Base-by-base conservation (phyloP, 1,284 basidiomycete species). In the Fereydounia khargensis region DNA sequence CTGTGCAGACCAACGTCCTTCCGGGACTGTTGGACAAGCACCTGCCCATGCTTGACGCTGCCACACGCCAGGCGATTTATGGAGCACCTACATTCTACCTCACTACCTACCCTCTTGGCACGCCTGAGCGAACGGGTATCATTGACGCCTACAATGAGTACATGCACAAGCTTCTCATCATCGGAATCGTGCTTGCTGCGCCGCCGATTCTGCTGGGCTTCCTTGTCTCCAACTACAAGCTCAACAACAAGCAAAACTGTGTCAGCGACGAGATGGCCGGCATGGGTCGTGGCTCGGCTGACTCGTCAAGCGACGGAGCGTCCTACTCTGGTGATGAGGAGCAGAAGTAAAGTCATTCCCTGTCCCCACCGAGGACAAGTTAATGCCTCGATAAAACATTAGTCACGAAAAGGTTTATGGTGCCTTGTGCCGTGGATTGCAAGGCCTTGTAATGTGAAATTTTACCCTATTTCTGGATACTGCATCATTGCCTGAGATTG, bases 191-290 rank as follows among this genome's bases (percentile, higher is more conserved):
- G 10, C 47, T 74, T 28, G 46, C 55, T 2, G 68, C 51, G 14
- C 55, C 70, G 8, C 64, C 68, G 20, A 54, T 75, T 38, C 24
- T 74, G 28, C 34, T 58, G 17, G 35, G 59, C 23, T 27, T 64
- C 11, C 35, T 73, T 19, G 21, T 74, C 35, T 67, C 42, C 32
- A 54, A 74, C 47, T 56, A 53, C 42, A 63, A 62, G 46, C 59
- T 75, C 24, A 48, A 53, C 36, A 47, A 67, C 42, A 57, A 54
- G 42, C 70, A 75, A 48, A 75, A 74, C 39, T 69, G 68, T 37
- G 64, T 75, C 41, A 66, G 60, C 47, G 55, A 66, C 39, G 70
- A 74, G 44, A 47, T 68, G 22, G 65, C 61, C n/a, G 63, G 51
- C 31, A 69, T 64, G 57, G n/a, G n/a, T n/a, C 19, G 16, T 6